Evolutionary conservation across 2,329 filamentous ascomycete genomes (phyloP).

Genomic region (Tricladium varicosporioides): DNA sequence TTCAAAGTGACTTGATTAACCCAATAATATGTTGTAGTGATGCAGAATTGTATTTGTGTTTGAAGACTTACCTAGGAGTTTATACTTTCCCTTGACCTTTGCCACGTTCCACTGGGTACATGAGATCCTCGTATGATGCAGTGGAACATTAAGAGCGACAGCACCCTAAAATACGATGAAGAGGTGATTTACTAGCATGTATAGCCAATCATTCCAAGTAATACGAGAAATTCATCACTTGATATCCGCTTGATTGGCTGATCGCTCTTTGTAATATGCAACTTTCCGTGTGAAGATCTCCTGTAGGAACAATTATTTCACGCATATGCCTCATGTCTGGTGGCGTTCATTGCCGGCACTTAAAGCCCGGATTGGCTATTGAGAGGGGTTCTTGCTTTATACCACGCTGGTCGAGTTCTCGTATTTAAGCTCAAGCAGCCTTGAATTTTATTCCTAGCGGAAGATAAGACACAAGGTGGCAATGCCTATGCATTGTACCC

Average conservation of each 20-base stretch:
- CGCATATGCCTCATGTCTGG: neutral
- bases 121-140: neutral
- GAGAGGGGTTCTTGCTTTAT: too few relatives aligned
- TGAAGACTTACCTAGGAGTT: too few relatives aligned
- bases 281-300: neutral
- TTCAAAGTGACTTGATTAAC: neutral
- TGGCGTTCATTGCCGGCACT: neutral
- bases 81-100: neutral
- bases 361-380: neutral
- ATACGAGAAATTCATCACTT: neutral
- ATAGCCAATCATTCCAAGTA: neutral
- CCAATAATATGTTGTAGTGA: too few relatives aligned
- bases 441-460: too few relatives aligned
- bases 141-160: neutral
- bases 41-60: too few relatives aligned
- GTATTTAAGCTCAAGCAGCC: too few relatives aligned
- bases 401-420: too few relatives aligned
- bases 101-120: neutral
- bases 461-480: too few relatives aligned
- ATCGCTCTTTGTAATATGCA: neutral
- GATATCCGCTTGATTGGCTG: neutral
- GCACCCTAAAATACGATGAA: neutral
- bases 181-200: neutral
- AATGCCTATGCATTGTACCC: too few relatives aligned
- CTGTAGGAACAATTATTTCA: neutral